Base-by-base conservation (phyloP, 257 asterid species). In the Ballota nigra region DNA sequence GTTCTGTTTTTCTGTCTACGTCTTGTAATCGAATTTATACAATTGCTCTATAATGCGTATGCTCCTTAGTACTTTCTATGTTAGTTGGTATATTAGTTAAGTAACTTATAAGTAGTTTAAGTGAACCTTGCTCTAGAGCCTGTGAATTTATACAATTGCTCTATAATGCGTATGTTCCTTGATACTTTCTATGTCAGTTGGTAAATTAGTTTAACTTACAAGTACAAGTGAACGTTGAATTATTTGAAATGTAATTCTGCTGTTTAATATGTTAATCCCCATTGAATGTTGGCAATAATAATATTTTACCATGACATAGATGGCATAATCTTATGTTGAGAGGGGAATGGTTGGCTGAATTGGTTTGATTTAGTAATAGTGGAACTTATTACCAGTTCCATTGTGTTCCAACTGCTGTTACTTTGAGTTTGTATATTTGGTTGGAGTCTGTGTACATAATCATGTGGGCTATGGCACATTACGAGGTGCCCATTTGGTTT, bases 351-450 rank as follows among this genome's bases (percentile, higher is more conserved):
- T 61, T 69, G 61, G 19, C 52, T 49, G 41, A 53, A 33, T 34
- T 53, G 1, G 36, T n/a, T n/a, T n/a, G n/a, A n/a, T n/a, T n/a
- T n/a, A n/a, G n/a, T 22, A 33, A 52, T 36, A 41, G 49, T 52
- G 47, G 45, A 51, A 34, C 55, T 28, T 19, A 43, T 55, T 41
- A 57, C 56, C 11, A 22, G 62, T 63, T 12, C 20, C 47, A 16
- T 71, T 45, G 23, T 31, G 41, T 70, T 29, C 8, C 12, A 58
- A 22, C 33, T 45, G 57, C 69, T 68, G 65, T 62, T 45, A 36
- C 29, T 68, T 51, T 31, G 70, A 60, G 34, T 38, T 22, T 66
- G 24, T 7, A 6, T 4, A 47, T 13, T 29, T 51, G 8, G 24
- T 15, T 67, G 49, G 52, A 58, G 23, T 49, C n/a, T 36, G 60